Percentiles rank a stretch among this genome's conserved stretches.
Evolutionary conservation across 352 stramenopile genomes (phyloP).

Genomic region (Phytophthora fragariaefolia): DNA sequence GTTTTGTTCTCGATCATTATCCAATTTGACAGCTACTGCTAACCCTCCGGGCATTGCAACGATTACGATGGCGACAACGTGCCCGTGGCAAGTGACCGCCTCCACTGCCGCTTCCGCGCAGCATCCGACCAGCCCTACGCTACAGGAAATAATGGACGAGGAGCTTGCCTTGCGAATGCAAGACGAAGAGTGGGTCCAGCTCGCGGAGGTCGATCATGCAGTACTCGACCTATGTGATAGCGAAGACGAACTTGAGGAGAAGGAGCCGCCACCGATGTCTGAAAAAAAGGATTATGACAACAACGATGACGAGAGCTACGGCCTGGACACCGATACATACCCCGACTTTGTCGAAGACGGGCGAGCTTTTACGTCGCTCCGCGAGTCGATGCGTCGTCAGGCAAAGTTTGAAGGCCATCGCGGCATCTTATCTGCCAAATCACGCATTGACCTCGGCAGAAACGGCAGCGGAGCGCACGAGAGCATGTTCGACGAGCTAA

Average conservation of each 20-base stretch:
- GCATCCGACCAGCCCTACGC: slow-evolving; percentile 26
- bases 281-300: slow-evolving; percentile 6
- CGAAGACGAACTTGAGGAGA: slow-evolving; percentile 27
- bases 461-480: slow-evolving; percentile 45
- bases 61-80: slow-evolving; percentile 20
- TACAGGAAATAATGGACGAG: slow-evolving; percentile 78
- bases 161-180: slow-evolving; percentile 56
- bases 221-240: slow-evolving; percentile 11
- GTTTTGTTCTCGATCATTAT: slow-evolving; percentile 6
- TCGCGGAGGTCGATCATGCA: slow-evolving; percentile 14
- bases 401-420: slow-evolving; percentile 36
- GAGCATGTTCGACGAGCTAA: slow-evolving; percentile 62
- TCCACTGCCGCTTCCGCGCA: slow-evolving; percentile 2
- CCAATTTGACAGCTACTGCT: slow-evolving; percentile 13
- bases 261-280: neutral
- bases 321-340: slow-evolving; percentile 31
- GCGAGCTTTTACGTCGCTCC: slow-evolving; percentile 36
- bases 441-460: slow-evolving; percentile 31
- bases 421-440: slow-evolving; percentile 10
- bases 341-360: slow-evolving; percentile 19
- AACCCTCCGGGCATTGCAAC: neutral
- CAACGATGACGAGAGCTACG: slow-evolving; percentile 26
- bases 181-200: slow-evolving; percentile 26
- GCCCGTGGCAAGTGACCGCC: slow-evolving; percentile 21
- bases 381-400: slow-evolving; percentile 44